A percentile compares a stretch with the other conserved stretches of the same genome.
Evolutionary conservation across 1,284 basidiomycete genomes (phyloP).

Genomic region (Irpex sp.): DNA sequence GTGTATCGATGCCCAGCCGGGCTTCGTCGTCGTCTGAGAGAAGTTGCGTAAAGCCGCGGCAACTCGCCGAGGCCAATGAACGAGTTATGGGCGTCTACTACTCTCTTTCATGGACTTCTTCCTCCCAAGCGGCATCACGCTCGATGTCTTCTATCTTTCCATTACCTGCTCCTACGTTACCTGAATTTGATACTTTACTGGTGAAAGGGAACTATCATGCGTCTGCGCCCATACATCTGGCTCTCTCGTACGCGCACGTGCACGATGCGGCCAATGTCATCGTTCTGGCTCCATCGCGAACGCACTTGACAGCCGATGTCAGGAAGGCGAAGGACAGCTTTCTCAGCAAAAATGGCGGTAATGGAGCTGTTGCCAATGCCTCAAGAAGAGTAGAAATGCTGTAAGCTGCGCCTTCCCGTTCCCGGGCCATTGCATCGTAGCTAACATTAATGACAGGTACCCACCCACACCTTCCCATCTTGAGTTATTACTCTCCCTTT

Average conservation of each 20-base stretch:
- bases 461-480: slow-evolving; percentile 58
- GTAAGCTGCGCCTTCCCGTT: slow-evolving; percentile 33
- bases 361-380: slow-evolving; percentile 34
- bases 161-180: slow-evolving; percentile 20
- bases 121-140: neutral
- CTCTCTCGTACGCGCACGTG: slow-evolving; percentile 39
- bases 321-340: slow-evolving; percentile 49
- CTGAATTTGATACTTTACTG: slow-evolving; percentile 27
- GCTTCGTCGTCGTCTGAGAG: neutral
- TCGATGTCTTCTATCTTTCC: slow-evolving; percentile 24
- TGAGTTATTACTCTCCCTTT: slow-evolving; percentile 46
- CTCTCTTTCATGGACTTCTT: neutral
- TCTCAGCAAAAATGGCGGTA: slow-evolving; percentile 40
- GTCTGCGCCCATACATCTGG: slow-evolving; percentile 35
- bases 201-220: slow-evolving; percentile 31
- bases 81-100: slow-evolving; percentile 11
- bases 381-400: slow-evolving; percentile 47
- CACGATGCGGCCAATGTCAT: slow-evolving; percentile 34
- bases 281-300: slow-evolving; percentile 47
- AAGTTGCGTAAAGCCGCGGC: neutral
- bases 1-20: neutral
- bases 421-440: slow-evolving; percentile 6
- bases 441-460: slow-evolving; percentile 41
- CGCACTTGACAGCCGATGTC: slow-evolving; percentile 36
- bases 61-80: neutral